A percentile compares a stretch with the other conserved stretches of the same genome.
phyloP scores from a whole-genome alignment of 306 rosid species.

The Alnus rubra region DNA sequence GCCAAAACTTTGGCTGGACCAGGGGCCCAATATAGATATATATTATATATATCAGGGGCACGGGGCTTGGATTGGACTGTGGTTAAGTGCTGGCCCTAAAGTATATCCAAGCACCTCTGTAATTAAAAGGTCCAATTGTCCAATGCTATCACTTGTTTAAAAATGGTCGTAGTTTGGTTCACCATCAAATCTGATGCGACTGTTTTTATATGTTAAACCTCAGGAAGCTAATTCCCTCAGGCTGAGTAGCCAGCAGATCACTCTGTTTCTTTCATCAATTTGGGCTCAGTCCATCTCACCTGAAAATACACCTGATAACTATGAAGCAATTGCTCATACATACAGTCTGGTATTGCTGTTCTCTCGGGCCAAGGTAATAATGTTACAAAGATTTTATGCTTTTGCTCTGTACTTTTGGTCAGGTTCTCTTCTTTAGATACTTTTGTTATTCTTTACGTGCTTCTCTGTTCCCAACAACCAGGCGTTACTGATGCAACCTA shows the following conservation, averaged over 20 bases:
- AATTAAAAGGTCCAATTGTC: not conserved
- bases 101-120: not conserved
- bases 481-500: not conserved
- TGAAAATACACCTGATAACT: conserved; percentile 75
- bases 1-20: not conserved
- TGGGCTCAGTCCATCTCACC: conserved; percentile 78
- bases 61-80: not conserved
- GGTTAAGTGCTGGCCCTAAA: not conserved
- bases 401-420: conserved; percentile 14
- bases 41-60: not conserved
- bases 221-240: conserved; percentile 64
- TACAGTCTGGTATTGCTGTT: conserved; percentile 75
- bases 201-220: conserved; percentile 22
- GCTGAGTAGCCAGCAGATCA: conserved; percentile 77
- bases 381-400: conserved; percentile 9
- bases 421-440: conserved; percentile 10
- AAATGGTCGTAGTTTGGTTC: conserved; percentile 15
- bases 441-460: not conserved
- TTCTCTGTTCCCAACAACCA: not conserved
- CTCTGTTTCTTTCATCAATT: conserved; percentile 75
- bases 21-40: not conserved
- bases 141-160: not conserved
- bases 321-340: conserved; percentile 89
- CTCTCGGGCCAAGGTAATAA: conserved; percentile 77
- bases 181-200: conserved; percentile 8